Percentiles rank a stretch among this genome's conserved stretches.
phyloP scores from a whole-genome alignment of 768 basidiomycete genomes.

The Hysterangium stoloniferum region DNA sequence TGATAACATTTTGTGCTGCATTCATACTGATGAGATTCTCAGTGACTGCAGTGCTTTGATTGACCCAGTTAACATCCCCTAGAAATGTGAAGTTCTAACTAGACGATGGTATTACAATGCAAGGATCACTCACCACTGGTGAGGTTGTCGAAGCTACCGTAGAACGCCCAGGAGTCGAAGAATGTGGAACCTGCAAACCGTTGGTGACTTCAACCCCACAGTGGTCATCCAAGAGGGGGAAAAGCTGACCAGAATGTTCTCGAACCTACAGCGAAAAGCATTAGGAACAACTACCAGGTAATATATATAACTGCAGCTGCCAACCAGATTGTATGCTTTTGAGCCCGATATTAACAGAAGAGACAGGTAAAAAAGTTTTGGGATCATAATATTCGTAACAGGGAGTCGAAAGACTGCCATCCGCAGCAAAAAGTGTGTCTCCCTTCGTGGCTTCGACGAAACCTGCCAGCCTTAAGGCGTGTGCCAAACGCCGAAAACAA shows the following conservation, averaged over 20 bases:
- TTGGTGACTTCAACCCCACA: constrained; percentile 10
- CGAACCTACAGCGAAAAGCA: too few relatives aligned
- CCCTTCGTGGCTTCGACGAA: too few relatives aligned
- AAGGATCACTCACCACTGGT: constrained; percentile 28
- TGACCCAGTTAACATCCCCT: constrained; percentile 62
- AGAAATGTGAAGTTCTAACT: background rate
- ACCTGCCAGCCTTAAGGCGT: too few relatives aligned
- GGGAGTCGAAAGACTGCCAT: too few relatives aligned
- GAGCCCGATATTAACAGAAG: too few relatives aligned
- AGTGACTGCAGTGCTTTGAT: constrained; percentile 36
- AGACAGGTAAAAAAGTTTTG: too few relatives aligned
- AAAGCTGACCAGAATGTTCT: background rate
- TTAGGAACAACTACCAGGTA: too few relatives aligned
- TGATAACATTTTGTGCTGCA: constrained; percentile 51
- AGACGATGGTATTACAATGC: background rate
- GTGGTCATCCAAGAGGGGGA: background rate
- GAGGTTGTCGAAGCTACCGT: constrained; percentile 39
- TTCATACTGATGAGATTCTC: constrained; percentile 54
- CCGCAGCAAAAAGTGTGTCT: too few relatives aligned
- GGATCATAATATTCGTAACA: too few relatives aligned
- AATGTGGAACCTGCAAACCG: constrained; percentile 43
- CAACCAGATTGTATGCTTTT: too few relatives aligned
- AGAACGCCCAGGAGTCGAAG: constrained; percentile 51
- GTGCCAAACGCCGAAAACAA: too few relatives aligned
- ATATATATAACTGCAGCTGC: too few relatives aligned